A percentile compares a stretch with the other conserved stretches of the same genome.
These are phyloP conservation scores for Pisolithus albus DNA, from an alignment of 768 basidiomycete species.

Conservation along the genomic window DNA sequence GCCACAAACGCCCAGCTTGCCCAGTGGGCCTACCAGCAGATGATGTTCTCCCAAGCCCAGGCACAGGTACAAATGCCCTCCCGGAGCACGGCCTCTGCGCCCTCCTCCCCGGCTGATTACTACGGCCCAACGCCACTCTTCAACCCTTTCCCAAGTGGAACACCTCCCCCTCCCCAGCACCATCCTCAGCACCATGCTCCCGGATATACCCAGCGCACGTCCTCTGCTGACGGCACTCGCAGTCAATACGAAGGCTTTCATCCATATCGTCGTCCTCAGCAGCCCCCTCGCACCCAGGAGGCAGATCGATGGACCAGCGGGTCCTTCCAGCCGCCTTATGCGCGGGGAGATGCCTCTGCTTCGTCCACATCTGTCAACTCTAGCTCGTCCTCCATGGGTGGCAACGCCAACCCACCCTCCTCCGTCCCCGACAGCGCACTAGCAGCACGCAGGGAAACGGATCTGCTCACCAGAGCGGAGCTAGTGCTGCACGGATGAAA, in stretches of 20 bases:
- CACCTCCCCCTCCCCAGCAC: conserved; percentile 50
- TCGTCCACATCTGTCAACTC: conserved; percentile 79
- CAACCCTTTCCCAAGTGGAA: conserved; percentile 63
- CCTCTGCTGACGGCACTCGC: conserved; percentile 23
- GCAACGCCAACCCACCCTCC: conserved; percentile 7
- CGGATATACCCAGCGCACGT: conserved; percentile 34
- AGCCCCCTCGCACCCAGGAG: conserved; percentile 23
- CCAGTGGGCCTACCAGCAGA: conserved; percentile 88
- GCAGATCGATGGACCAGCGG: conserved; percentile 45
- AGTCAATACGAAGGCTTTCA: conserved; percentile 55
- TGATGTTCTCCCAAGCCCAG: conserved; percentile 74
- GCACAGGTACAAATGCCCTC: conserved; percentile 28
- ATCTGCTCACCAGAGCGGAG: conserved; percentile 28
- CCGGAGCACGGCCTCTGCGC: conserved; percentile 21
- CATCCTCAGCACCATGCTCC: conserved; percentile 20
- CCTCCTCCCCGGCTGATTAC: conserved; percentile 43
- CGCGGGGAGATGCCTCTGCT: conserved; percentile 69
- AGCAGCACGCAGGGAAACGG: conserved; percentile 58
- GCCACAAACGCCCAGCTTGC: conserved; percentile 68
- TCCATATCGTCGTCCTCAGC: conserved; percentile 69
- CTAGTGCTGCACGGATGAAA: conserved; percentile 27
- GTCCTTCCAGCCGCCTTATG: conserved; percentile 69
- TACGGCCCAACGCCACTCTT: conserved; percentile 56
- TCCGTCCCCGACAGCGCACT: conserved; percentile 53
- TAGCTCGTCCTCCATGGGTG: conserved; percentile 26